A percentile compares a stretch with the other conserved stretches of the same genome.
These are phyloP conservation scores for Neurospora hispaniola DNA, from an alignment of 495 filamentous ascomycete genomes.

Conservation along the genomic window DNA sequence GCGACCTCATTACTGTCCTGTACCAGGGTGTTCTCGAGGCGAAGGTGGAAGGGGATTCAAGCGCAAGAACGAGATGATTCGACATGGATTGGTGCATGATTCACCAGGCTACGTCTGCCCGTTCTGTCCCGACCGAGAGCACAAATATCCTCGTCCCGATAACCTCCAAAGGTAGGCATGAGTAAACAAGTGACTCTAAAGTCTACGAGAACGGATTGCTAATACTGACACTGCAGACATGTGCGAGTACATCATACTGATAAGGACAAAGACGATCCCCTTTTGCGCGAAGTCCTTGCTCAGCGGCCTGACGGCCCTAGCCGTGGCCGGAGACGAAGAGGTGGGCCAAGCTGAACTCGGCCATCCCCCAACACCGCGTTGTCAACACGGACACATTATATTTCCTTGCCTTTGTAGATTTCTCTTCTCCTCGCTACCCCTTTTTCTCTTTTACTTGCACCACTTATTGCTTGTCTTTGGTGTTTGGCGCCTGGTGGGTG, in stretches of 20 bases:
- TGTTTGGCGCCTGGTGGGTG: not conserved
- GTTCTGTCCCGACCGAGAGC: conserved; percentile 90
- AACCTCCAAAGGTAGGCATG: conserved; percentile 81
- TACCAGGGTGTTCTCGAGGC: conserved; percentile 65
- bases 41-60: conserved; percentile 93
- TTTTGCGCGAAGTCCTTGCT: conserved; percentile 66
- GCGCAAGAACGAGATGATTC: conserved; percentile 98
- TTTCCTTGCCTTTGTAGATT: not conserved
- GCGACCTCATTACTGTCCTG: conserved; percentile 84
- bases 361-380: not conserved
- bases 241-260: conserved; percentile 83
- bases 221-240: conserved; percentile 43
- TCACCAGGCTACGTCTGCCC: conserved; percentile 96
- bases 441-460: conserved; percentile 7
- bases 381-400: not conserved
- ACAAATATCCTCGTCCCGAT: conserved; percentile 93
- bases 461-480: not conserved
- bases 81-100: conserved; percentile 89
- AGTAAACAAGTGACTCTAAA: not conserved
- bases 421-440: not conserved
- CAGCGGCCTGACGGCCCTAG: conserved; percentile 79
- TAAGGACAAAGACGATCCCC: conserved; percentile 74
- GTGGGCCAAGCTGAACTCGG: not conserved
- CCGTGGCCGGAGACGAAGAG: conserved; percentile 68
- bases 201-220: not conserved